phyloP scores from a whole-genome alignment of 495 filamentous ascomycete genomes.

The Aspergillus bridgeri region DNA sequence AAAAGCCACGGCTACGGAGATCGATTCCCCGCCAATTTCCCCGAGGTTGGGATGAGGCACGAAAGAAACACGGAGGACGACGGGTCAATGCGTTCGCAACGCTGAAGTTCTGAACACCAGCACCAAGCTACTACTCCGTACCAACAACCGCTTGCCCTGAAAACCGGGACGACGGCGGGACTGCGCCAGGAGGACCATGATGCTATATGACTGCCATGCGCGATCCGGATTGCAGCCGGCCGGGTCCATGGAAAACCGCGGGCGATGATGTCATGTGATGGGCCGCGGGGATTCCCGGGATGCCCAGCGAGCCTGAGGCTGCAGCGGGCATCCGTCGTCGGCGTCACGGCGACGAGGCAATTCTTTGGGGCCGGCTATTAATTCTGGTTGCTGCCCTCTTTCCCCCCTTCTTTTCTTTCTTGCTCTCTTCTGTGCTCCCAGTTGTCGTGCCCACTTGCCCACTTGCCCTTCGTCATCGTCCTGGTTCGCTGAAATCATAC shows the following conservation, averaged over 20 bases:
- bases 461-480: constrained; percentile 2
- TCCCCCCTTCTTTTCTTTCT: constrained; percentile 3
- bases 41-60: constrained; percentile 23
- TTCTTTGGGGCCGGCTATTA: too few species aligned
- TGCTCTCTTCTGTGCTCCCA: background rate
- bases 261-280: constrained; percentile 29
- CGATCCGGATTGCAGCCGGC: background rate
- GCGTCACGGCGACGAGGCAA: constrained; percentile 7
- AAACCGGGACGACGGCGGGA: background rate
- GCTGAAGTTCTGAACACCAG: too few species aligned
- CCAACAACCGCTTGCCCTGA: too few species aligned
- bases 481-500: constrained; percentile 20
- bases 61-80: constrained; percentile 41
- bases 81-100: constrained; percentile 25
- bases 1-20: constrained; percentile 17
- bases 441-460: too few species aligned
- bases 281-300: constrained; percentile 24
- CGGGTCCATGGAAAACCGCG: background rate
- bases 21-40: constrained; percentile 28
- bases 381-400: constrained; percentile 12
- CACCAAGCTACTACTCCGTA: background rate
- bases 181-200: background rate
- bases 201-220: too few species aligned
- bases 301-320: constrained; percentile 15
- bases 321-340: constrained; percentile 13